These are phyloP conservation scores for Geoglossum glabrum DNA, from an alignment of 495 filamentous ascomycete species.

Conservation along the genomic window DNA sequence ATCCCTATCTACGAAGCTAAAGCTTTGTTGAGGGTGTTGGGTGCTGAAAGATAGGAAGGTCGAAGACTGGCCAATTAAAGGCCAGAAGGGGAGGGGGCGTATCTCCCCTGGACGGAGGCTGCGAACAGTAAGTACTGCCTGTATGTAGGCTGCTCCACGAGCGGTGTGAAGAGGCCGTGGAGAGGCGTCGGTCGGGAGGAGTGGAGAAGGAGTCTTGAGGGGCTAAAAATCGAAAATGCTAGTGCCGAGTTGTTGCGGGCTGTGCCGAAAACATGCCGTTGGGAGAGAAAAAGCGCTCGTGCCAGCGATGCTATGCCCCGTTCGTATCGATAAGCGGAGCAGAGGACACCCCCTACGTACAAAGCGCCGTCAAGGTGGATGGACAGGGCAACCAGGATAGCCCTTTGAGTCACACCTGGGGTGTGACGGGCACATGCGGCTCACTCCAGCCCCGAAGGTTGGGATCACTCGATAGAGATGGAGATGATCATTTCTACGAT, in stretches of 20 bases:
- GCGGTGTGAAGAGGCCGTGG: no score
- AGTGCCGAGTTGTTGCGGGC: neutral
- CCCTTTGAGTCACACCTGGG: neutral
- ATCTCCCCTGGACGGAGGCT: no score
- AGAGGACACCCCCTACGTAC: neutral
- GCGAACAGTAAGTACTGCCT: no score
- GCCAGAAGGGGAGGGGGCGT: no score
- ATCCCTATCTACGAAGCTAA: no score
- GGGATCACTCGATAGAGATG: neutral
- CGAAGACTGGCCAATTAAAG: no score
- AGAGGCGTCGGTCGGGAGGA: no score
- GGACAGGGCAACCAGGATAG: neutral
- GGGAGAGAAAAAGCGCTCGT: neutral
- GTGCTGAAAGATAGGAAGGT: no score
- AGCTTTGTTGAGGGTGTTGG: no score
- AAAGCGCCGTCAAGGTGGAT: neutral
- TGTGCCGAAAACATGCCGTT: neutral
- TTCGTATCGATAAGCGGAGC: neutral
- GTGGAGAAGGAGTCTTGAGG: no score
- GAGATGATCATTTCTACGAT: neutral
- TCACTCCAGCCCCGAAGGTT: neutral
- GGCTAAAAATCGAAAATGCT: no score
- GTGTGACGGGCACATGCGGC: neutral
- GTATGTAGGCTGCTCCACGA: no score
- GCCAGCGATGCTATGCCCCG: neutral